These are phyloP conservation scores for Lentinula novae-zelandiae DNA, from an alignment of 1,284 basidiomycete species.

Conservation along the genomic window DNA sequence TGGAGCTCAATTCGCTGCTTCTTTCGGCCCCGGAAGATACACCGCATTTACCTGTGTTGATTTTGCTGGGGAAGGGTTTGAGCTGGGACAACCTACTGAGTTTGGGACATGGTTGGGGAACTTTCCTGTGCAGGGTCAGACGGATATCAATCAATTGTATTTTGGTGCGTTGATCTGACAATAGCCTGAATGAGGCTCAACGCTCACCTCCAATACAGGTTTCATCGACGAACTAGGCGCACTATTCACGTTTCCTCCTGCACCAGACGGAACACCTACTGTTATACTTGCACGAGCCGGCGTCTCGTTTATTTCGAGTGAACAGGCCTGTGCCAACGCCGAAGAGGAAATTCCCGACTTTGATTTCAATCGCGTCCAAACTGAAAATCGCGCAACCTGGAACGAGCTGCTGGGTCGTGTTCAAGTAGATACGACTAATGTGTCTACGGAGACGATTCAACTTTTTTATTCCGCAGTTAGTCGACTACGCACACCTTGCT, in stretches of 20 bases:
- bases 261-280: conserved; percentile 29
- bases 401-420: conserved; percentile 52
- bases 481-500: neutral
- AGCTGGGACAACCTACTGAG: conserved; percentile 42
- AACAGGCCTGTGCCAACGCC: conserved; percentile 57
- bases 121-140: conserved; percentile 43
- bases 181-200: neutral
- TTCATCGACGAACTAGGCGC: conserved; percentile 40
- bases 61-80: conserved; percentile 53
- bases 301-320: conserved; percentile 56
- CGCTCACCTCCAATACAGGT: conserved; percentile 18
- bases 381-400: conserved; percentile 45
- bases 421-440: conserved; percentile 47
- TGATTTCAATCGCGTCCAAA: conserved; percentile 46
- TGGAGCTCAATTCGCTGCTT: conserved; percentile 36
- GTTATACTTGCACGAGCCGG: conserved; percentile 52
- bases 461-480: conserved; percentile 59
- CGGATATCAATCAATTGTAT: conserved; percentile 44
- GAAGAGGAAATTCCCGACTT: conserved; percentile 59
- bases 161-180: conserved; percentile 28
- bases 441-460: conserved; percentile 43
- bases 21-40: conserved; percentile 47
- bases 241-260: conserved; percentile 46
- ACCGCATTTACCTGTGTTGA: conserved; percentile 56
- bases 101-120: conserved; percentile 54